phyloP scores from a whole-genome alignment of 495 filamentous ascomycete species.

The Trichoderma virens region DNA sequence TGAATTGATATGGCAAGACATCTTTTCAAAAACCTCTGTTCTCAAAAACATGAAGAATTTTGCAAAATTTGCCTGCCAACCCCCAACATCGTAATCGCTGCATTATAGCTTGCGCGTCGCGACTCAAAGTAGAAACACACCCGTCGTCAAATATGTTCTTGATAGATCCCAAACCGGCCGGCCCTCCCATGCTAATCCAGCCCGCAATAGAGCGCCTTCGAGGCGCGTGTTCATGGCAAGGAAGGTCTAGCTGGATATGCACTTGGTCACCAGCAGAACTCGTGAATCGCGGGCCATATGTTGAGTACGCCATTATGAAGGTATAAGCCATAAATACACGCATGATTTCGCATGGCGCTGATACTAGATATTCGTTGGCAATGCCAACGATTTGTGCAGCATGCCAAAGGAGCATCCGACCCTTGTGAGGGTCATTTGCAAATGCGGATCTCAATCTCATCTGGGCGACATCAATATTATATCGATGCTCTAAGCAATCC shows the following conservation, averaged over 20 bases:
- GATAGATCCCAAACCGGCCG: background rate
- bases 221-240: background rate
- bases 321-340: conserved; percentile 9
- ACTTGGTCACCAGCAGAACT: background rate
- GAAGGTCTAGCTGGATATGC: background rate
- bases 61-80: conserved; percentile 5
- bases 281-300: background rate
- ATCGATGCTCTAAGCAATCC: background rate
- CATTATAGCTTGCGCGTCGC: conserved; percentile 8
- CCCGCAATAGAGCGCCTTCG: too few relatives aligned
- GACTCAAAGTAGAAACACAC: background rate
- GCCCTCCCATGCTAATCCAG: conserved; percentile 1
- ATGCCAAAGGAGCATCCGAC: conserved; percentile 24
- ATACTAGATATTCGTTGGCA: conserved; percentile 10
- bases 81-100: conserved; percentile 10
- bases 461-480: background rate
- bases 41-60: conserved; percentile 7
- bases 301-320: background rate
- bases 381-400: conserved; percentile 26
- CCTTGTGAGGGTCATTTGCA: conserved; percentile 18
- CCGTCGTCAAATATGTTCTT: background rate
- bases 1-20: too few relatives aligned
- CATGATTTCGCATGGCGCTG: conserved; percentile 10
- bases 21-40: background rate
- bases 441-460: conserved; percentile 12